Evolutionary conservation across 805 yeast genomes (phyloP), one percentile per base, ranked within the genome.

Genomic region (Candida ovalis): DNA sequence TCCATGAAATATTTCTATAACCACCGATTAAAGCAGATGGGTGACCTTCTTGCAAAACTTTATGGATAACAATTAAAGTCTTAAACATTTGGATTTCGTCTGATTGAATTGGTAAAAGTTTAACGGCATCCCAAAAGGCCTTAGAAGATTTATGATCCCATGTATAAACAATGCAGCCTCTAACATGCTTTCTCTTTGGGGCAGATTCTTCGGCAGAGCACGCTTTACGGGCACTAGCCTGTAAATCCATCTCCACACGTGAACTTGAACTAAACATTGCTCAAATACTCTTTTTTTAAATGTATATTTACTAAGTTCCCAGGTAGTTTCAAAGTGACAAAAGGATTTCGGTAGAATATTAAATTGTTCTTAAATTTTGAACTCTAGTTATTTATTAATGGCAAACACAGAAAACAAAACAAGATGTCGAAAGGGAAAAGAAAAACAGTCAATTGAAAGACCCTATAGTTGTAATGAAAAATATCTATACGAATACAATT

Each of bases 31-130:
- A 70, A 5, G 88, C 82, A 24, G 88, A 77, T 13, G 89, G 89
- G 64, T 92, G 98, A n/a, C 99, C 99, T 67, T 92, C 99, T 65
- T 94, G 98, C n/a, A 92, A 70, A 5, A 94, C 92, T 60, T 92
- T 91, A 61, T 92, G 98, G 42, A 90, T 76, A 54, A 88, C 77
- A 46, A 91, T 86, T 61, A 94, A 72, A 15, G 95, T 84, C 64
- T 92, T 92, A 72, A 90, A 91, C 52, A 87, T 67, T 67, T 87
- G 96, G 17, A 91, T 77, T 55, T 89, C 96, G 59, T 88, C 92
- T 48, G 79, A 76, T 53, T 84, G 90, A 49, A 91, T 71, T 1
- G 97, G 96, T 52, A 83, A 81, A 45, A 85, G 68, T 66, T 87
- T 88, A 52, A 92, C 72, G 1, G 84, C 82, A 58, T 86, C 82